Base-by-base conservation (phyloP, 257 asterid genomes). In the Solanum boliviense region DNA sequence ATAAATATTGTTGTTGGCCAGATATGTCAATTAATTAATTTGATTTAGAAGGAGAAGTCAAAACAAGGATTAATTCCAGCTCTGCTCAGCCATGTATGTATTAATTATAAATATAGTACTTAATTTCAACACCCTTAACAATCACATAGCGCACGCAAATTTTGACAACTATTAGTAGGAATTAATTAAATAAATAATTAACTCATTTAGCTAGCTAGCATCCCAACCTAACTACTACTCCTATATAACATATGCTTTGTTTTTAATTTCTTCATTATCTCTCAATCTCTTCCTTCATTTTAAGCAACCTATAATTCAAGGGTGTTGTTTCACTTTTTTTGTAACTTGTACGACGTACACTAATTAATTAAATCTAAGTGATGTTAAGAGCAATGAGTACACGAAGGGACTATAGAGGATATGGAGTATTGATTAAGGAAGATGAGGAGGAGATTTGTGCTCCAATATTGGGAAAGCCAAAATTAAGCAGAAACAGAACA, bases 381-480 rank as follows among this genome's bases (percentile, higher is more conserved):
- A 95, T 95, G 98, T 91, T 95, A 68, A 93, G 98, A 91, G 93
- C 94, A 62, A 32, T 94, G 87, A 95, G 96, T 90, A 91, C 92
- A 38, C 86, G 96, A 86, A 90, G 89, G 52, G 81, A 89, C 87
- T 87, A 68, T 16, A 46, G 88, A 20, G 93, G 95, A 2, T 95
- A 95, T 56, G 95, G 91, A 84, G 91, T 91, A 70, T 85, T 94
- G 31, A 89, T 5, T 29, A 87, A 86, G 67, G 85, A 79, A 5
- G 84, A 83, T 21, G 9, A 73, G 48, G 84, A 81, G 35, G 67
- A 84, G 10, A 4, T 88, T 25, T 41, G 87, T 5, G 88, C 71
- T 52, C 56, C 60, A 83, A 65, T 84, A 4, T 44, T 79, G 25
- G 85, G 18, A 10, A 79, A 72, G 34, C 88, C 88, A 2, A 72